Base-by-base conservation (phyloP, 1,139 yeast species). In the Blastobotrys raffinosifermentans region DNA sequence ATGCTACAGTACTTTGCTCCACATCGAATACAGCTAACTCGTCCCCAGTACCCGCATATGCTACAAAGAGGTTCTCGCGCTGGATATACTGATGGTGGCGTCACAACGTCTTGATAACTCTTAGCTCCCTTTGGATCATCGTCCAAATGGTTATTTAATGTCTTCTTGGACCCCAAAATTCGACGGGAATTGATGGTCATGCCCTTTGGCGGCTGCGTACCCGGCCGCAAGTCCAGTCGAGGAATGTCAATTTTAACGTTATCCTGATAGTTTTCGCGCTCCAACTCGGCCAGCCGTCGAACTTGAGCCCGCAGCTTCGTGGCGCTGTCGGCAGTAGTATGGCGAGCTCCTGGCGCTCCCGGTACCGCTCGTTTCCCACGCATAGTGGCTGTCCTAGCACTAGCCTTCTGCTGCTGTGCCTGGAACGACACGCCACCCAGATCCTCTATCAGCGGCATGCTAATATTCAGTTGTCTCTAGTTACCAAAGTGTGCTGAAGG, bases 11-110 rank as follows among this genome's bases (percentile, higher is more conserved):
- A 60, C 17, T 54, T 41, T 7, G 59, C 57, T 4, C 68, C 67
- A 38, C 72, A 67, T 25, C 58, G 46, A 19, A 56, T 45, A 44
- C 69, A 67, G 3, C 53, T 47, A 13, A 57, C 44, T 13, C 46
- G 49, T 3, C 68, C 64, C 55, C 63, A 58, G 45, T 61, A 64
- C 3, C 72, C 72, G 40, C 72, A 67, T 0, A 67, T 61, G n/a
- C 57, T 48, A 44, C 72, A 67, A 26, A 64, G 42, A 8, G 27
- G 14, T 1, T 49, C 45, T 8, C 58, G 45, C 5, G 56, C 39
- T 2, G 72, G 70, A 40, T 64, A 65, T 13, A 34, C 36, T 5
- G 69, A 54, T 1, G 61, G 56, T 9, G 38, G 40, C 1, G 62
- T 50, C 1, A 61, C 58, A 13, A 60, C 58, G 4, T 53, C 49